Percentiles rank a stretch among this genome's conserved stretches.
phyloP scores from a whole-genome alignment of 352 stramenopile genomes.

The Pythium guiyangense region DNA sequence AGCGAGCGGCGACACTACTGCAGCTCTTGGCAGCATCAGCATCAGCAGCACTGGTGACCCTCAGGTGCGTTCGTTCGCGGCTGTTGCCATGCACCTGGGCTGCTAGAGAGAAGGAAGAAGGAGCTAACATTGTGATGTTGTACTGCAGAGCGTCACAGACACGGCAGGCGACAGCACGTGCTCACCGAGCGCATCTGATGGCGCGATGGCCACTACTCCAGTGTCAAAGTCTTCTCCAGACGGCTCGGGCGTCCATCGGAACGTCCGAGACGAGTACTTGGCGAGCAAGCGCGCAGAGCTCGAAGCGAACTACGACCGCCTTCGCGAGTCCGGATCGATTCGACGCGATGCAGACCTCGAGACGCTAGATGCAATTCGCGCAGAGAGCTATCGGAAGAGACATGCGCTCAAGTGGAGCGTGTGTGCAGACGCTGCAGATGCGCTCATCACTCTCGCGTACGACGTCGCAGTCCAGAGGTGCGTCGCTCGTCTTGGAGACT shows the following conservation, averaged over 20 bases:
- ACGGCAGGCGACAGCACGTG: too few species aligned
- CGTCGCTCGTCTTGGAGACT: slow-evolving; percentile 1
- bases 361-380: slow-evolving; percentile 26
- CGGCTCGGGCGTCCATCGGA: background rate
- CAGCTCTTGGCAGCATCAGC: background rate
- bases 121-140: too few species aligned
- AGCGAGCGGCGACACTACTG: slow-evolving; percentile 24
- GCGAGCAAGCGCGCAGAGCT: slow-evolving; percentile 33
- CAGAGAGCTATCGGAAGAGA: slow-evolving; percentile 19
- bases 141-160: too few species aligned
- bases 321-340: slow-evolving; percentile 26
- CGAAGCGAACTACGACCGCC: slow-evolving; percentile 40
- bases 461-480: slow-evolving; percentile 22
- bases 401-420: slow-evolving; percentile 14
- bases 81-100: background rate
- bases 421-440: slow-evolving; percentile 27
- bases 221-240: too few species aligned
- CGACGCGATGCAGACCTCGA: slow-evolving; percentile 32
- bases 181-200: background rate
- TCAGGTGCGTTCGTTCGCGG: background rate
- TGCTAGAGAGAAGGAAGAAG: too few species aligned
- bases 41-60: background rate
- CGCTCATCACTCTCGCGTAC: slow-evolving; percentile 24
- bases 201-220: background rate
- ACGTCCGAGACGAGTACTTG: slow-evolving; percentile 34